Conservation (phyloP, 192 early-diverging fungal genomes). For the Podila epigama region DNA sequence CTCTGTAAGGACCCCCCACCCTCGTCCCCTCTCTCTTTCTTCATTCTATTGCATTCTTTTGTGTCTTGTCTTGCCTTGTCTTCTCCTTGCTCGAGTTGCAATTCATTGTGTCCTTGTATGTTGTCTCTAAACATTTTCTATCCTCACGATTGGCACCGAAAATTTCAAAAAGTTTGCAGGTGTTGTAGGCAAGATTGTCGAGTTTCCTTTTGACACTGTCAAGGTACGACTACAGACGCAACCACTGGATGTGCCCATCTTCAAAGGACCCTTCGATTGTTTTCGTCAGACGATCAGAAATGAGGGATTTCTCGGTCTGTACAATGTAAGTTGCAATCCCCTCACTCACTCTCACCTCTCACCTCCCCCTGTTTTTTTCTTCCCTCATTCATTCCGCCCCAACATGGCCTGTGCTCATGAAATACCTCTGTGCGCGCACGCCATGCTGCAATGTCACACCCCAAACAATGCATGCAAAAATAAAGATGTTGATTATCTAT, state of each 20-base stretch:
- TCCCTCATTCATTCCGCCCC: not conserved
- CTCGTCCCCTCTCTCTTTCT: too few relatives aligned
- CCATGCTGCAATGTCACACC: not conserved
- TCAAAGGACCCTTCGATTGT: slow-evolving; percentile 84
- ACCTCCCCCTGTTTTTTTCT: not conserved
- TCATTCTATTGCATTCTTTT: not conserved
- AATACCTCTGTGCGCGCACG: not conserved
- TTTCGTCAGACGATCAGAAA: slow-evolving; percentile 72
- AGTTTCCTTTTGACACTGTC: slow-evolving; percentile 96
- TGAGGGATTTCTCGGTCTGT: slow-evolving; percentile 88
- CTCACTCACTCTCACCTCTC: not conserved
- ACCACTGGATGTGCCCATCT: slow-evolving; percentile 67
- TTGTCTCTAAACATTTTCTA: not conserved
- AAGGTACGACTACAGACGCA: slow-evolving; percentile 94
- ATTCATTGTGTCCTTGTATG: not conserved
- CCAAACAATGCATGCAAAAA: not conserved
- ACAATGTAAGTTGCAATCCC: slow-evolving; percentile 66
- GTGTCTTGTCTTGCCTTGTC: not conserved
- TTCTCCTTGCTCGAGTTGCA: not conserved
- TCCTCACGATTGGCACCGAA: too few relatives aligned
- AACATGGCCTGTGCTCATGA: not conserved
- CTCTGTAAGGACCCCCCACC: slow-evolving; percentile 17
- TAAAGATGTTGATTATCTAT: not conserved
- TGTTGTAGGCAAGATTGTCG: slow-evolving; percentile 91
- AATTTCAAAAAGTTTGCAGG: slow-evolving; percentile 85